Conservation (phyloP, 768 basidiomycete species). For the Jaapia argillacea region DNA sequence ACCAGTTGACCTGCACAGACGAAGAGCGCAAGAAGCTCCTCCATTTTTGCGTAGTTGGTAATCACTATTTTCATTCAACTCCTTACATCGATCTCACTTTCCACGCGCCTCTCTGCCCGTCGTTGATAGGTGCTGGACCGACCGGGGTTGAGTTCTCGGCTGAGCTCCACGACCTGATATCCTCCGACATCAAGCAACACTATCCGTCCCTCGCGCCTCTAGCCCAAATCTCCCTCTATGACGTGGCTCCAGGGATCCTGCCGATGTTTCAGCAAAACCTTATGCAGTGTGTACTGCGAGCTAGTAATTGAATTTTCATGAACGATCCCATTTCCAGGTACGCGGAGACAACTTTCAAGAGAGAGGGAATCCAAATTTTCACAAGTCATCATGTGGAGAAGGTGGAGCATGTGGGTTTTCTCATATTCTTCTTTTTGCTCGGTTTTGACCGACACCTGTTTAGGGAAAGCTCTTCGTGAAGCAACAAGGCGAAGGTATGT, state of each 20-base stretch:
- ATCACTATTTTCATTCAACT: too few relatives aligned
- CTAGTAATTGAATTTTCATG: conserved; percentile 2
- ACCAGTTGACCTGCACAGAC: conserved; percentile 69
- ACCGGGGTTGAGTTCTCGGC: conserved; percentile 81
- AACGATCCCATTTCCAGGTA: conserved; percentile 30
- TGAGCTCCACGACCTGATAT: conserved; percentile 70
- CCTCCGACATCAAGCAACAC: conserved; percentile 48
- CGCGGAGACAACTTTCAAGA: conserved; percentile 56
- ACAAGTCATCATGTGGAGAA: conserved; percentile 67
- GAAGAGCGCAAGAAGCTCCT: conserved; percentile 65
- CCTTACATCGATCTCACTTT: too few relatives aligned
- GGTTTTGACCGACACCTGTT: conserved; percentile 4
- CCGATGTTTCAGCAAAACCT: not conserved
- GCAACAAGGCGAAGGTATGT: conserved; percentile 59
- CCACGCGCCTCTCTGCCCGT: too few relatives aligned
- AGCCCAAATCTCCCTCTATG: conserved; percentile 70
- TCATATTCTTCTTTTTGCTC: not conserved
- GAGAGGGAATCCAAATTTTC: conserved; percentile 66
- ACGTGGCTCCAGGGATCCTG: conserved; percentile 56
- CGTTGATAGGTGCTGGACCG: conserved; percentile 69
- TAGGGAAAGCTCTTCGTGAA: conserved; percentile 61
- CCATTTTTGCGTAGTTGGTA: conserved; percentile 84
- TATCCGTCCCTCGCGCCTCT: conserved; percentile 56
- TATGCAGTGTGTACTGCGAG: conserved; percentile 28
- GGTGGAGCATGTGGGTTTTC: conserved; percentile 41